Evolutionary conservation across 2,329 filamentous ascomycete species (phyloP).

Genomic region (Aspergillus hortae): DNA sequence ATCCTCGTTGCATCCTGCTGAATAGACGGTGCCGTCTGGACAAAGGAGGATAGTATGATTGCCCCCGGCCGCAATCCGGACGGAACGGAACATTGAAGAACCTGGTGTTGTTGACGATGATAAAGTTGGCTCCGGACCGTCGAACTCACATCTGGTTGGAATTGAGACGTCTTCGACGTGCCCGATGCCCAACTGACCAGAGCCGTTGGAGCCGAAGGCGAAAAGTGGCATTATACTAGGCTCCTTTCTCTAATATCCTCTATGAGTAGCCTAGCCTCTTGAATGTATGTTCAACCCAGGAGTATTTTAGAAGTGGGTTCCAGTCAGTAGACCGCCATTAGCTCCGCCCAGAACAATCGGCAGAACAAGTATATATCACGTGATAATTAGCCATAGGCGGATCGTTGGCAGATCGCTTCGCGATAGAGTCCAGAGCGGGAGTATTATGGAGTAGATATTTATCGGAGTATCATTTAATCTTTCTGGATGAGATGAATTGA

Average conservation of each 20-base stretch:
- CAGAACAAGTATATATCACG: too few species aligned
- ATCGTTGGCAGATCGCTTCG: neutral
- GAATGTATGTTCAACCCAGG: neutral
- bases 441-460: too few species aligned
- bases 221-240: conserved; percentile 48
- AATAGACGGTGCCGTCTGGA: conserved; percentile 58
- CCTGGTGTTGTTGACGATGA: conserved; percentile 37
- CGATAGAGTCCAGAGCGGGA: neutral
- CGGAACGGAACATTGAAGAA: conserved; percentile 29
- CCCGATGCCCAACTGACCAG: conserved; percentile 68
- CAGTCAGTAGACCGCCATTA: neutral
- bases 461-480: too few species aligned
- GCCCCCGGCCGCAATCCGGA: conserved; percentile 62
- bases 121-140: conserved; percentile 22
- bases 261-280: neutral
- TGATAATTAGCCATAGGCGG: too few species aligned
- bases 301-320: too few species aligned
- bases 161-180: conserved; percentile 68
- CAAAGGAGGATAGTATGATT: conserved; percentile 80
- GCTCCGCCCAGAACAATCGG: neutral
- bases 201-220: conserved; percentile 73
- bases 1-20: conserved; percentile 59
- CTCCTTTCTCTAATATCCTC: neutral
- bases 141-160: conserved; percentile 61
- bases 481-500: neutral